Conservation (phyloP, 495 filamentous ascomycete genomes). For the Staphylotrichum tortipilum region DNA sequence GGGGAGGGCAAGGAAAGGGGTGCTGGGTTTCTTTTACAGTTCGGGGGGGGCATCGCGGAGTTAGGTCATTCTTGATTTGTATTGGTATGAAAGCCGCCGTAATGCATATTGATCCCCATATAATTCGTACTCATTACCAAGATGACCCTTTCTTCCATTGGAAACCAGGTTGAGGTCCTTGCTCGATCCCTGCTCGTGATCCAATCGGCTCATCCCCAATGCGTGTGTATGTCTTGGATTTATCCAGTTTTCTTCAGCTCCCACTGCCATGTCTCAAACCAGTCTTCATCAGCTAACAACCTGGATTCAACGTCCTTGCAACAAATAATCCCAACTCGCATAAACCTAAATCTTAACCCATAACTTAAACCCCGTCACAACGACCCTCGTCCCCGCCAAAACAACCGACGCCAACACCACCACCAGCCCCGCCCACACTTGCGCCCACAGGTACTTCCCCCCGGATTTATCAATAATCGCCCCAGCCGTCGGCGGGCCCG, state of each 20-base stretch:
- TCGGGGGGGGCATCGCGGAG: too few relatives aligned
- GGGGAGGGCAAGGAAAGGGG: too few relatives aligned
- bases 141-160: too few relatives aligned
- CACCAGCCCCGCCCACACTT: conserved; percentile 35
- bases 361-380: conserved; percentile 18
- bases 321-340: too few relatives aligned
- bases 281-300: background rate
- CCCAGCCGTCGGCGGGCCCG: conserved; percentile 36
- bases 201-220: background rate
- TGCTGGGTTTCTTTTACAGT: too few relatives aligned
- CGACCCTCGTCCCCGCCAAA: conserved; percentile 12
- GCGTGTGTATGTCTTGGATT: background rate
- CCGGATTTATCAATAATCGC: conserved; percentile 33
- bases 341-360: conserved; percentile 22
- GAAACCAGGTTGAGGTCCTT: too few relatives aligned
- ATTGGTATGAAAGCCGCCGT: too few relatives aligned
- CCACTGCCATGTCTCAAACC: conserved; percentile 1
- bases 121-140: too few relatives aligned
- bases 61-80: too few relatives aligned
- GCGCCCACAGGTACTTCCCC: conserved; percentile 31
- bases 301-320: too few relatives aligned
- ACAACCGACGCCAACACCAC: conserved; percentile 21
- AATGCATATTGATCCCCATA: too few relatives aligned
- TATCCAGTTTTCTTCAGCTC: background rate
- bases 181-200: too few relatives aligned